Evolutionary conservation across 768 basidiomycete species (phyloP).

Genomic region (Macrolepiota fuliginosa): DNA sequence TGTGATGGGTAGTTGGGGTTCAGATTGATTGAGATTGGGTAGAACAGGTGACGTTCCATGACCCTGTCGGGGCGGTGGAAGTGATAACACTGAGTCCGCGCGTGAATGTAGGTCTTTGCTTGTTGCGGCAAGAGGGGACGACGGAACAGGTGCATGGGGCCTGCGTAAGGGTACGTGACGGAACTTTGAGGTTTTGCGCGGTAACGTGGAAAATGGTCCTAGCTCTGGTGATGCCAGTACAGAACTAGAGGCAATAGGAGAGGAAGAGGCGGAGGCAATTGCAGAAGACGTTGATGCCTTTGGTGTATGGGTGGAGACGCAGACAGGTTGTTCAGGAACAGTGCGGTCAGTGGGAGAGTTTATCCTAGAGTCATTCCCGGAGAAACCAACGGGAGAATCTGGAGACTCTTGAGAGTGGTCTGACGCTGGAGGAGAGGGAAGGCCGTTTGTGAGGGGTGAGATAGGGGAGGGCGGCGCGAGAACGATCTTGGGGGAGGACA

Average conservation of each 20-base stretch:
- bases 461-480: slow-evolving; percentile 13
- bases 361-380: neutral
- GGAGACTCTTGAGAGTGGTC: slow-evolving; percentile 8
- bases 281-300: neutral
- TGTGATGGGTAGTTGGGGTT: neutral
- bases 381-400: neutral
- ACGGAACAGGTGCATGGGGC: slow-evolving; percentile 29
- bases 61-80: slow-evolving; percentile 14
- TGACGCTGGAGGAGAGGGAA: slow-evolving; percentile 14
- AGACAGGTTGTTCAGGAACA: neutral
- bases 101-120: slow-evolving; percentile 22
- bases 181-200: slow-evolving; percentile 43
- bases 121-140: slow-evolving; percentile 29
- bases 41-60: neutral
- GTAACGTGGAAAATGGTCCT: slow-evolving; percentile 20
- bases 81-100: slow-evolving; percentile 24
- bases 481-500: neutral
- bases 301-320: neutral
- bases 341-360: neutral
- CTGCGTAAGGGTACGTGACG: slow-evolving; percentile 34
- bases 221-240: neutral
- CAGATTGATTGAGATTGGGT: slow-evolving; percentile 1
- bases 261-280: neutral
- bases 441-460: slow-evolving; percentile 7
- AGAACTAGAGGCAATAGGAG: slow-evolving; percentile 4